Evolutionary conservation across 169 alveolate genomes (phyloP).

Genomic region (Eimeria falciformis): DNA sequence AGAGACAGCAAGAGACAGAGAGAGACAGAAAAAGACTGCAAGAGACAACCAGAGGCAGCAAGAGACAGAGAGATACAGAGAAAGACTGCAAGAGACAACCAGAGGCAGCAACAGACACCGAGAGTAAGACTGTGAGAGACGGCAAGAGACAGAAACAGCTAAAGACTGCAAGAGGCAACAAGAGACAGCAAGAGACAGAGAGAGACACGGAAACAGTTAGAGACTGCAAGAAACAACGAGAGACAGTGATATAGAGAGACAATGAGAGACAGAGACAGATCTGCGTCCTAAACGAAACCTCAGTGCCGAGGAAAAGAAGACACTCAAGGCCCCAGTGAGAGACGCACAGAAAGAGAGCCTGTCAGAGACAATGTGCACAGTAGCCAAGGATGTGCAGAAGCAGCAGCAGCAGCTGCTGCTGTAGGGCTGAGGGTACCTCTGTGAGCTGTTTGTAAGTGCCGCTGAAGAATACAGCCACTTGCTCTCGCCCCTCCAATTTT

Average conservation of each 20-base stretch:
- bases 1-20: background rate
- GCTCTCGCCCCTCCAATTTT: conserved; percentile 55
- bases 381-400: background rate
- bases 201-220: too few species aligned
- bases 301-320: too few species aligned
- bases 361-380: too few species aligned
- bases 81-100: background rate
- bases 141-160: background rate
- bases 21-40: too few species aligned
- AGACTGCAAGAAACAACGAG: too few species aligned
- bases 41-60: too few species aligned
- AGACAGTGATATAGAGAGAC: too few species aligned
- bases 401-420: conserved; percentile 14
- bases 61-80: background rate
- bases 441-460: conserved; percentile 40
- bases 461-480: conserved; percentile 66
- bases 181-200: too few species aligned
- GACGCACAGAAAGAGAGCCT: too few species aligned
- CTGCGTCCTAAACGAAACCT: too few species aligned
- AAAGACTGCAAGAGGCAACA: too few species aligned
- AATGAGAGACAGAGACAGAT: background rate
- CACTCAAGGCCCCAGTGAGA: too few species aligned
- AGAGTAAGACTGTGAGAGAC: background rate
- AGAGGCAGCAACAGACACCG: background rate
- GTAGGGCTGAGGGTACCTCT: conserved; percentile 15